Evolutionary conservation across 352 stramenopile genomes (phyloP), one percentile per base, ranked within the genome.

Genomic region (Phytophthora podocarpi): DNA sequence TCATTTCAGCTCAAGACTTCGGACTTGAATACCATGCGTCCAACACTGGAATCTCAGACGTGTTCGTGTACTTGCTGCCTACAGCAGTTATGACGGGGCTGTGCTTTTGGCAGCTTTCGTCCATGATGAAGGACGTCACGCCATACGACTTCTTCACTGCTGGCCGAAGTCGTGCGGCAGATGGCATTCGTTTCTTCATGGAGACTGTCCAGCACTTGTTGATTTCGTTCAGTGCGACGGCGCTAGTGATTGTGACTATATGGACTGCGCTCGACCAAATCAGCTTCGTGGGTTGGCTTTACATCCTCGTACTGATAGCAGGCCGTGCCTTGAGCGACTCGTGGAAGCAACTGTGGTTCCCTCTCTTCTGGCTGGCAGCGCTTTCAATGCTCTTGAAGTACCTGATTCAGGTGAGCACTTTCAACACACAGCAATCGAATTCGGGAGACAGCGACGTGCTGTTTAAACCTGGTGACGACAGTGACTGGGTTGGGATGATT

Each of bases 101-200:
- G 24, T 87, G 83, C 46, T 93, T 92, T 43, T 96, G 87, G 87
- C 87, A 96, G 42, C 60, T 96, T 13, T 73, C 78, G 23, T 89
- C 83, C 26, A 84, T 96, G 56, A 82, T 84, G 65, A 86, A 81
- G 46, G 70, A 80, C 0, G 68, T 93, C 7, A 65, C 78, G 6
- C 56, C 72, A 23, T 93, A 92, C 54, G 71, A 90, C 24, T 70
- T 90, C 4, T 82, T 93, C 36, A 80, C 74, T 18, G 69, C 73
- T 16, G 84, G 82, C 11, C 62, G 81, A 58, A 91, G 76, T 42
- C 64, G 59, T 16, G 34, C 65, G 5, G 71, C 86, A 3, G 82
- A 93, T 67, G 67, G 60, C 4, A 42, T 94, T 54, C 69, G 68
- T 51, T 84, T 78, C 48, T 70, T 62, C 35, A 74, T 80, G 64